Evolutionary conservation across 352 stramenopile genomes (phyloP), one percentile per base, ranked within the genome.

Genomic region (Plasmopara viticola): DNA sequence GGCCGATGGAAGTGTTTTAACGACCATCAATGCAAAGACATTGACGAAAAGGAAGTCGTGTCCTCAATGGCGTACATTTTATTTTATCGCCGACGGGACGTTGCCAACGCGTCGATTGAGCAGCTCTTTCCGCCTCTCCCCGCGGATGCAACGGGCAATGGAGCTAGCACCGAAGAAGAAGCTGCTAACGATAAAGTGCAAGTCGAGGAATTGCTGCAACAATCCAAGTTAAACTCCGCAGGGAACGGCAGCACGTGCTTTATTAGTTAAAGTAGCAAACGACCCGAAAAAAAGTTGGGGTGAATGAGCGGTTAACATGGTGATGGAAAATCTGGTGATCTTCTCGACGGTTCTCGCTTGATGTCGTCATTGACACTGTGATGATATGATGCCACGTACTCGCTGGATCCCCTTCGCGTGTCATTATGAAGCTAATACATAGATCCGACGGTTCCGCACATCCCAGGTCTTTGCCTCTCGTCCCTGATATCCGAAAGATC

Each of bases 1-100:
- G 84, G 84, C 25, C 97, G 98, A 62, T 99, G 97, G 97, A 97
- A 97, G 56, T 94, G 96, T 63, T 99, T 99, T 66, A 98, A 99
- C 58, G 97, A 99, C 71, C 90, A 84, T 56, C 79, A 84, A 58
- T 96, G 74, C 68, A 90, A 87, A 55, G 78, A 93, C 25, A 89
- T 96, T 31, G 81, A 92, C 53, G 79, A 86, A 8, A 79, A 86
- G 14, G 83, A 96, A 53, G 84, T 95, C 9, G 74, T 95, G 5
- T 90, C 71, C 8, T 81, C 82, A 4, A 90, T 84, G 3, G 89
- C 89, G 30, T 97, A 97, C 44, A 90, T 97, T 38, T 63, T 97
- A 34, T 97, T 97, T 61, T 97, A 97, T 67, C 73, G 68, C 8
- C 74, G 85, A 38, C 76, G 83, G 7, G 84, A 95, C 41, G 86